Evolutionary conservation across 1,284 basidiomycete genomes (phyloP), one percentile per base, ranked within the genome.

Genomic region (Entoloma clypeatum): DNA sequence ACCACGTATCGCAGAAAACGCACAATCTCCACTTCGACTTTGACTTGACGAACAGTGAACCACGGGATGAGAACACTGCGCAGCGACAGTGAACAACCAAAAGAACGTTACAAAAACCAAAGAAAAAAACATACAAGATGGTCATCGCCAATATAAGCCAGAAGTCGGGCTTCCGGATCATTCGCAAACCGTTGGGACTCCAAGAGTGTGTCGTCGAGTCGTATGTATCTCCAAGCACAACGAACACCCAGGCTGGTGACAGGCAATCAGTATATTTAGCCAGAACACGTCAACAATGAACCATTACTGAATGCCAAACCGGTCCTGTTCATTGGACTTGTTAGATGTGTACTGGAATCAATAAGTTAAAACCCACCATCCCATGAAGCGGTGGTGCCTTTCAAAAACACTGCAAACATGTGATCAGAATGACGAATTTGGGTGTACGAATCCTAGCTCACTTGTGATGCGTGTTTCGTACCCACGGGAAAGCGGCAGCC

Each of bases 391-490:
- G 59, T 87, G 84, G 47, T 82, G 76, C 35, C 81, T 73, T 57
- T 87, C 85, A 53, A 86, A 86, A 18, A 82, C 71, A 55, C 80
- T 83, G 45, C 3, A 43, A 11, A 37, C 19, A 21, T 7, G 13
- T 21, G 16, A 8, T 14, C 21, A 31, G 31, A 8, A 17, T 11
- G 14, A 36, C 16, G 2, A 16, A 7, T 9, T 10, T 14, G 16
- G 11, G 6, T 21, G 8, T 30, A 7, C 8, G 11, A 23, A 9
- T 3, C 13, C 14, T 4, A 8, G 62, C 77, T 56, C 57, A 86
- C 82, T 87, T 86, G 66, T 87, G 84, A 53, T 86, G 79, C 3
- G 74, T 77, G 53, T 86, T 86, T 44, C 85, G 69, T 31, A 87
- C 74, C 77, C 81, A 82, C 17, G 84, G 84, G 53, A 86, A 72